Evolutionary conservation across 352 stramenopile species (phyloP), one percentile per base, ranked within the genome.

Genomic region (Globisporangium echinulatum): DNA sequence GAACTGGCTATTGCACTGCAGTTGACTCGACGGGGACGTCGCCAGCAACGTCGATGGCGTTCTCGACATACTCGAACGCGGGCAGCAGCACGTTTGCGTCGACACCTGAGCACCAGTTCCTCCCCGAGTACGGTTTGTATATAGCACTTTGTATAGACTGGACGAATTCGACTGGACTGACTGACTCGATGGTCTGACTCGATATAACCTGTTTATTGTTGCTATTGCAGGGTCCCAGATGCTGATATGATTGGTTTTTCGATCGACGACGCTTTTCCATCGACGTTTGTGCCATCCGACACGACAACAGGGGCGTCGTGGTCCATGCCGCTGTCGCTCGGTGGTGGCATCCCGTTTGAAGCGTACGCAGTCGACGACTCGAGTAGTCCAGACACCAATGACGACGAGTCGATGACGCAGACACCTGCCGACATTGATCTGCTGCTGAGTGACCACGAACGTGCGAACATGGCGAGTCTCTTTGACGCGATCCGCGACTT

Each of bases 401-500:
- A 33, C 25, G 25, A 33, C 25, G 25, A 3, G 25, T 33, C 25
- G 25, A 33, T 33, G 25, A 3, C 25, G 11, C 59, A 69, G 43
- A 63, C 43, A 2, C 47, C 59, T 2, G 53, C 66, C 3, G 72
- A 82, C 40, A 62, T 85, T 46, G 75, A 85, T 33, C 61, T 90
- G 49, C 52, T 90, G 51, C 58, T 90, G 36, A 86, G 78, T 5
- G 77, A 90, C 42, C 77, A 85, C 59, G 80, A 90, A 46, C 69
- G 73, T 38, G 72, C 69, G 9, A 87, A 87, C 56, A 70, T 80
- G 52, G 77, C 72, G 33, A 77, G 66, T 60, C 61, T 90, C 47
- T 77, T 90, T 43, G 80, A 90, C 39, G 78, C 80, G 8, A 90
- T 90, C 54, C 76, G 77, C 2, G 75, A 90, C 58, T 90, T 90